Percentiles rank a stretch among this genome's conserved stretches.
Conservation (phyloP, 2,329 filamentous ascomycete species). For the Verticillium dahliae region DNA sequence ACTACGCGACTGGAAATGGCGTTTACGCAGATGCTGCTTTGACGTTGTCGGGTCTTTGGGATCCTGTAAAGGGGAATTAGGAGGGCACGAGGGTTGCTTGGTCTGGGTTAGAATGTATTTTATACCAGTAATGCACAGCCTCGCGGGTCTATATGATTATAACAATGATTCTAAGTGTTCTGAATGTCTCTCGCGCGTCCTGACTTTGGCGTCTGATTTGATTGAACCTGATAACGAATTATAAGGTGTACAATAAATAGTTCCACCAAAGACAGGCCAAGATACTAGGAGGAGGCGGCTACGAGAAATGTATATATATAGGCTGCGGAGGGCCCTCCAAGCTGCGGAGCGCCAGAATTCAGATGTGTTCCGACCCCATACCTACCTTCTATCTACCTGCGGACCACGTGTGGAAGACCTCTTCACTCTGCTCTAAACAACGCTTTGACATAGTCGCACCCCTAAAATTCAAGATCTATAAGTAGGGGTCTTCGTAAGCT, state of each 20-base stretch:
- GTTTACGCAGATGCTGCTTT: neutral
- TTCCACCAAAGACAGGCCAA: neutral
- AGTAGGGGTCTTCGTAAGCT: neutral
- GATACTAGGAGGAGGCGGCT: neutral
- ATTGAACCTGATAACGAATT: neutral
- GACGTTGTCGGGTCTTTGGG: neutral
- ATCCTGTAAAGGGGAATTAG: neutral
- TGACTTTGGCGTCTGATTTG: neutral
- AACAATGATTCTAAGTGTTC: neutral
- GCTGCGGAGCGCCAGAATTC: too few relatives aligned
- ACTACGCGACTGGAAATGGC: neutral
- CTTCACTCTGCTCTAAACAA: too few relatives aligned
- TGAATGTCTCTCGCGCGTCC: neutral
- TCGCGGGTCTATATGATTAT: neutral
- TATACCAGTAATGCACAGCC: neutral
- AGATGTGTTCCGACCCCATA: too few relatives aligned
- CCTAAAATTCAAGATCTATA: neutral
- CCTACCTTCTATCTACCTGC: too few relatives aligned
- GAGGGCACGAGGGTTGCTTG: neutral
- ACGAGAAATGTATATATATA: too few relatives aligned
- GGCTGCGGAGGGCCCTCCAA: too few relatives aligned
- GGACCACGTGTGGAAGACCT: too few relatives aligned
- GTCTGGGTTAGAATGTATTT: neutral
- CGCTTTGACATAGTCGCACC: neutral
- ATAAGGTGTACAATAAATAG: neutral